These are phyloP conservation scores for Calocera cornea DNA, from an alignment of 768 basidiomycete species.

Conservation along the genomic window DNA sequence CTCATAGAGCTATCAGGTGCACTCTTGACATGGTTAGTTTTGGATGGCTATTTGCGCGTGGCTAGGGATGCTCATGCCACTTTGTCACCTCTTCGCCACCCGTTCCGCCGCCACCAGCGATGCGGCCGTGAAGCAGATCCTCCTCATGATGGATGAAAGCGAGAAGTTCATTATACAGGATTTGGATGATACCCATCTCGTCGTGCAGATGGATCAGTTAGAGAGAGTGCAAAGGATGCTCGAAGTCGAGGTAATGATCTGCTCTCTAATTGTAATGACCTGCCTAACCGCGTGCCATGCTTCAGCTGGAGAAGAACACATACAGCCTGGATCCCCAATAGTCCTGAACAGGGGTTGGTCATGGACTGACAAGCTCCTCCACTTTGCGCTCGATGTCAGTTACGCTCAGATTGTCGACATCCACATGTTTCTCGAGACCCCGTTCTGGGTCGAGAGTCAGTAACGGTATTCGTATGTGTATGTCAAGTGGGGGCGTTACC, in stretches of 20 bases:
- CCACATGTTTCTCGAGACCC: slow-evolving; percentile 68
- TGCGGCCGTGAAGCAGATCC: slow-evolving; percentile 78
- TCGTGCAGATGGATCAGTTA: slow-evolving; percentile 73
- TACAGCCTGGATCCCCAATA: slow-evolving; percentile 27
- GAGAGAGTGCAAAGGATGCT: slow-evolving; percentile 57
- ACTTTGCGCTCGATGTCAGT: slow-evolving; percentile 61
- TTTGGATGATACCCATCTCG: slow-evolving; percentile 67
- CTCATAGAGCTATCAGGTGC: slow-evolving; percentile 32
- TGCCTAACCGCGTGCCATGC: neutral
- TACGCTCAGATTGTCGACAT: slow-evolving; percentile 60
- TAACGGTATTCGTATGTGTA: slow-evolving; percentile 12
- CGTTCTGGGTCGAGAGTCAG: slow-evolving; percentile 37
- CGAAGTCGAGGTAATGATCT: slow-evolving; percentile 48
- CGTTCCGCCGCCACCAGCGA: slow-evolving; percentile 38
- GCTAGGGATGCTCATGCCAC: neutral
- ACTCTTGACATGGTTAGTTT: slow-evolving; percentile 49
- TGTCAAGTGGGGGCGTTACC: too few species aligned
- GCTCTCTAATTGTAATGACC: neutral
- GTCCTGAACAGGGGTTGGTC: neutral
- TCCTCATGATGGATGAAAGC: slow-evolving; percentile 43
- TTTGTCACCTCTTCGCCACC: too few species aligned
- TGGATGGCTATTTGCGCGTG: neutral
- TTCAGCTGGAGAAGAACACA: slow-evolving; percentile 72
- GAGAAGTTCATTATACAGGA: slow-evolving; percentile 66
- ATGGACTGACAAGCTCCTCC: slow-evolving; percentile 37